Evolutionary conservation across 1,284 basidiomycete genomes (phyloP).

Genomic region (Rhodotorula sp.): DNA sequence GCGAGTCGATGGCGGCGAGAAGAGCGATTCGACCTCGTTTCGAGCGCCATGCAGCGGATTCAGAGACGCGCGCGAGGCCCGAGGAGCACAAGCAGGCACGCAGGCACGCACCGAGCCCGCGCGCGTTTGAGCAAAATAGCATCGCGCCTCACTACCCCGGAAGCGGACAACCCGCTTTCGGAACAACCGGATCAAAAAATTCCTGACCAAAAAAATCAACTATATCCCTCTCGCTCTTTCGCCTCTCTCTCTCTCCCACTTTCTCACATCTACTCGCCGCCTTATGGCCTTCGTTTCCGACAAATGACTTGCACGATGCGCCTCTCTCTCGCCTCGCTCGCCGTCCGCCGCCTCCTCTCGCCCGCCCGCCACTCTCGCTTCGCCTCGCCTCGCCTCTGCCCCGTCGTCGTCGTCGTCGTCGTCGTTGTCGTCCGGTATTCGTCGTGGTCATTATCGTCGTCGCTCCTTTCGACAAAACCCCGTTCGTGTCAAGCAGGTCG

Average conservation of each 20-base stretch:
- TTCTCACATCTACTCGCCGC: not conserved
- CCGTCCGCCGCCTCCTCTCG: not conserved
- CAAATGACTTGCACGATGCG: not conserved
- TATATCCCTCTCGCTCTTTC: not conserved
- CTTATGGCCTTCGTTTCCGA: too few relatives aligned
- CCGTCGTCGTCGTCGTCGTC: not conserved
- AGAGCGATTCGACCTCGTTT: too few relatives aligned
- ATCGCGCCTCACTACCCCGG: too few relatives aligned
- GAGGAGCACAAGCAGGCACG: too few relatives aligned
- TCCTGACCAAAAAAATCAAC: not conserved
- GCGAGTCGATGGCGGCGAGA: too few relatives aligned
- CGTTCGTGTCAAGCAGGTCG: slow-evolving; percentile 62
- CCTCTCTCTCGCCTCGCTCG: not conserved
- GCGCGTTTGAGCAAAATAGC: too few relatives aligned
- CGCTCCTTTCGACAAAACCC: too few relatives aligned
- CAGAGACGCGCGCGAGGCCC: too few relatives aligned
- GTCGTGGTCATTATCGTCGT: too few relatives aligned
- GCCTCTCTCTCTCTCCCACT: too few relatives aligned
- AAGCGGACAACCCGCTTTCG: not conserved
- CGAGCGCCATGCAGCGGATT: too few relatives aligned
- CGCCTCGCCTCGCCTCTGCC: not conserved
- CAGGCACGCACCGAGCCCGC: too few relatives aligned
- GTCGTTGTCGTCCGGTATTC: not conserved
- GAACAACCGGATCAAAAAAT: not conserved
- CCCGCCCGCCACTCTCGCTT: not conserved